phyloP scores from a whole-genome alignment of 495 filamentous ascomycete species.

The Xylaria nigripes region DNA sequence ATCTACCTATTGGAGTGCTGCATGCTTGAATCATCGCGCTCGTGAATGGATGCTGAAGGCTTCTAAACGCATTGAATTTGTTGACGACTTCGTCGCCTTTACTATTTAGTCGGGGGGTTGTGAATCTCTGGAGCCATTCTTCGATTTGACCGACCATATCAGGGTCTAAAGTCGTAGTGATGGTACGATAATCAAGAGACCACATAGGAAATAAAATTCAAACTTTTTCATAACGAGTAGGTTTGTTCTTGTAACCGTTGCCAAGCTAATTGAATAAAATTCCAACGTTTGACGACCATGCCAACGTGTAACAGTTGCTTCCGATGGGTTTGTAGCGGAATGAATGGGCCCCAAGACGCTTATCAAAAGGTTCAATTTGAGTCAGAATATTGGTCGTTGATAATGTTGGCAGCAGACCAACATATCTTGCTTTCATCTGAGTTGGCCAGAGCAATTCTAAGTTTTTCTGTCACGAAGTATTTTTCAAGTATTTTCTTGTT shows the following conservation, averaged over 20 bases:
- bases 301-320: background rate
- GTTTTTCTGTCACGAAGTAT: background rate
- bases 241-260: background rate
- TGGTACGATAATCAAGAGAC: background rate
- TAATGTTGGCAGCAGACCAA: background rate
- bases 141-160: background rate
- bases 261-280: background rate
- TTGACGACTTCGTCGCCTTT: background rate
- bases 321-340: background rate
- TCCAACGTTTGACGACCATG: background rate
- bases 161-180: background rate
- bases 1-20: background rate
- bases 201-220: background rate
- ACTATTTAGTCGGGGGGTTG: background rate
- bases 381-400: background rate
- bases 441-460: background rate
- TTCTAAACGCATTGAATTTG: background rate
- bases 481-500: conserved; percentile 8
- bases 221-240: background rate
- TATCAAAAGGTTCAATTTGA: background rate
- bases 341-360: background rate
- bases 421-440: background rate
- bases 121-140: background rate
- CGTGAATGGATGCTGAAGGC: background rate
- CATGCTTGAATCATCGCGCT: background rate